phyloP scores from a whole-genome alignment of 2,329 filamentous ascomycete species.

The Phaeosphaeriaceae sp. region DNA sequence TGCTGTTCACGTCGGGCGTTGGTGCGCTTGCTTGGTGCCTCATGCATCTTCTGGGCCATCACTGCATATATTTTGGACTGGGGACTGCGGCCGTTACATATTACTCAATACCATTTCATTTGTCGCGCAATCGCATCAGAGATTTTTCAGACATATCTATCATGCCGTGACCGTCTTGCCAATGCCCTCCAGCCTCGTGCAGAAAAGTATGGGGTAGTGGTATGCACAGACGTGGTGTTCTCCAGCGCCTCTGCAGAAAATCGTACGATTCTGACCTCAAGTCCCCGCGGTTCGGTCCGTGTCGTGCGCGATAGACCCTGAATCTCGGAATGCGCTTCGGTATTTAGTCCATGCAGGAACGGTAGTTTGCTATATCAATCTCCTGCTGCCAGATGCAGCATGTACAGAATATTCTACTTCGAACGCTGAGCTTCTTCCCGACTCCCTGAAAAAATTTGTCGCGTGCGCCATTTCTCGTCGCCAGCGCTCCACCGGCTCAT shows the following conservation, averaged over 20 bases:
- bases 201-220: conserved; percentile 21
- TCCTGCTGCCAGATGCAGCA: neutral
- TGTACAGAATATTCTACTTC: neutral
- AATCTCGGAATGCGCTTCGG: conserved; percentile 20
- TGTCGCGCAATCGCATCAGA: conserved; percentile 15
- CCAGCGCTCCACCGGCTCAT: neutral
- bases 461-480: neutral
- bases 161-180: neutral
- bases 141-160: neutral
- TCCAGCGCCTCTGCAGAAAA: conserved; percentile 19
- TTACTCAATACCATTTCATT: conserved; percentile 39
- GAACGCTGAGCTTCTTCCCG: neutral
- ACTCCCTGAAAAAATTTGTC: conserved; percentile 1
- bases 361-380: neutral
- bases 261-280: conserved; percentile 43
- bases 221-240: conserved; percentile 14
- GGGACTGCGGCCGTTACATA: conserved; percentile 27
- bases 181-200: neutral
- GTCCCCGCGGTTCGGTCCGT: conserved; percentile 27
- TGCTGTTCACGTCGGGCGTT: conserved; percentile 2
- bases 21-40: conserved; percentile 2
- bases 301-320: conserved; percentile 12
- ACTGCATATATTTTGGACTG: conserved; percentile 14
- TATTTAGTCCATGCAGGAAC: conserved; percentile 14
- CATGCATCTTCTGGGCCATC: conserved; percentile 6